Conservation (phyloP, 2,329 filamentous ascomycete genomes). For the Penicillium corylophilum region DNA sequence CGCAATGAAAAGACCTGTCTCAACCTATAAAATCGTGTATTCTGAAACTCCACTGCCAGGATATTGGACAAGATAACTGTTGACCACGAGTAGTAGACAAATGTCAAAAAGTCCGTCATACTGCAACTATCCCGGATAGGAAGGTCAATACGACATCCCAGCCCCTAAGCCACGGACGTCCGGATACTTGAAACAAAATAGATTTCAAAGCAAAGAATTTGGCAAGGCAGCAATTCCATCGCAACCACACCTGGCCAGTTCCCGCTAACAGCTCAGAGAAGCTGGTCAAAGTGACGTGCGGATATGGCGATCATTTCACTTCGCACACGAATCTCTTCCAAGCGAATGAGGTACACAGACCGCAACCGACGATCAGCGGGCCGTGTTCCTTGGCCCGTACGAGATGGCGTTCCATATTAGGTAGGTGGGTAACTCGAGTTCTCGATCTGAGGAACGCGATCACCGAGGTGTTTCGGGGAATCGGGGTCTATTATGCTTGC, state of each 20-base stretch:
- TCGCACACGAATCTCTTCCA: not conserved
- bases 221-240: not conserved
- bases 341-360: not conserved
- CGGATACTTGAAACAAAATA: not conserved
- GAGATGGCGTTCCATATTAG: constrained; percentile 2
- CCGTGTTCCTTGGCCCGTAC: not conserved
- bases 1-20: not conserved
- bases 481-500: not conserved
- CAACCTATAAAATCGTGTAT: not conserved
- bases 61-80: not conserved
- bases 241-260: not conserved
- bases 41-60: not conserved
- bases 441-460: not conserved
- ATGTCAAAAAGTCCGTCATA: not conserved
- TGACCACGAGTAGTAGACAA: not conserved
- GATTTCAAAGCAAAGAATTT: too few species aligned
- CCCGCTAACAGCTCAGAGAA: not conserved
- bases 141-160: not conserved
- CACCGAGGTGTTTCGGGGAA: constrained; percentile 1
- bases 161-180: not conserved
- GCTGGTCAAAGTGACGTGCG: not conserved
- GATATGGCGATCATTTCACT: constrained; percentile 7
- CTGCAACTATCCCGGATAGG: not conserved
- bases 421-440: constrained; percentile 3
- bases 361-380: not conserved